phyloP scores from a whole-genome alignment of 108 stramenopile species.

The Aureococcus anophagefferens region DNA sequence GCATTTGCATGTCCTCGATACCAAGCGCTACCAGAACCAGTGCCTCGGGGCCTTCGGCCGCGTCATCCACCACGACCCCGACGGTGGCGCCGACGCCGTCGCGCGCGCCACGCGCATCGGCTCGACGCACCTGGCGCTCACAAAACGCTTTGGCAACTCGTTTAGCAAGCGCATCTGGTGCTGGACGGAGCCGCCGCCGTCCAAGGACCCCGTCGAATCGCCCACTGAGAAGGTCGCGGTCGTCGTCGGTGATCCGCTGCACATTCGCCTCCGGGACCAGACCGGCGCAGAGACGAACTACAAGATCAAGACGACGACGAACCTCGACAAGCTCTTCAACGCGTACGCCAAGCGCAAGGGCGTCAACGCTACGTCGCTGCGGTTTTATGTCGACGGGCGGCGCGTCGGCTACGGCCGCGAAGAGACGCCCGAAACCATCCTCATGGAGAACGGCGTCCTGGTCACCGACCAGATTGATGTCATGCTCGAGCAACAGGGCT shows the following conservation, averaged over 20 bases:
- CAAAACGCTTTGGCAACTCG: too few relatives aligned
- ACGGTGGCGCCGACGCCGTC: conserved; percentile 41
- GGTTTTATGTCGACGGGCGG: conserved; percentile 87
- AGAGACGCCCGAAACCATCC: conserved; percentile 68
- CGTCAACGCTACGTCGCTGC: conserved; percentile 55
- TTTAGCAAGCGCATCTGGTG: too few relatives aligned
- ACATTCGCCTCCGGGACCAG: conserved; percentile 18
- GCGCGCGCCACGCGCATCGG: neutral
- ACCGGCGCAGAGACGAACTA: conserved; percentile 85
- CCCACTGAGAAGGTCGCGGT: too few relatives aligned
- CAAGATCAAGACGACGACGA: conserved; percentile 91
- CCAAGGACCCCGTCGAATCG: too few relatives aligned
- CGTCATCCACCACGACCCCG: conserved; percentile 42
- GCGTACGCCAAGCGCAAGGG: conserved; percentile 79
- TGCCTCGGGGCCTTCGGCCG: conserved; percentile 49
- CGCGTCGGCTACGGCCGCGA: conserved; percentile 60
- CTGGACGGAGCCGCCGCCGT: too few relatives aligned
- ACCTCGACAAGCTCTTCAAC: conserved; percentile 83
- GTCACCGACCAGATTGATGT: conserved; percentile 92
- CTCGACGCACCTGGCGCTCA: too few relatives aligned
- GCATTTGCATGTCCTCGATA: conserved; percentile 50
- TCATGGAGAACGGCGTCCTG: conserved; percentile 81
- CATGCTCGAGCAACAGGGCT: conserved; percentile 39
- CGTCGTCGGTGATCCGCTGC: too few relatives aligned
- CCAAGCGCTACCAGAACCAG: conserved; percentile 51